Evolutionary conservation across 1,139 yeast genomes (phyloP), one percentile per base, ranked within the genome.

Genomic region (Geotrichum phurueaensis): DNA sequence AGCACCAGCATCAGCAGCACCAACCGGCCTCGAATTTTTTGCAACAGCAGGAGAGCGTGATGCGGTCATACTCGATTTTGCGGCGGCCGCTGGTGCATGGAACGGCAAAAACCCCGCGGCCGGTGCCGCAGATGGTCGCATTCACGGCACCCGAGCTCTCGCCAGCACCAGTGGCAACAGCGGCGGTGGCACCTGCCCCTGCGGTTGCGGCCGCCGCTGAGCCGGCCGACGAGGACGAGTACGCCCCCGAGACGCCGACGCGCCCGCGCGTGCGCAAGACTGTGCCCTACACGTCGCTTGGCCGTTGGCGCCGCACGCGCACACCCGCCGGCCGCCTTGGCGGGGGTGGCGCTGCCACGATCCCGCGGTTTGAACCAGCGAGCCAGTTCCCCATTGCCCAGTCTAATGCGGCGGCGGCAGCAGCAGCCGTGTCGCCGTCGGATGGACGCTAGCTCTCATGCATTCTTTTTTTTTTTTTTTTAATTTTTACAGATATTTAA

Each of bases 191-290:
- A 33, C 3, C 39, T 2, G 33, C 9, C 33, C 9, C 33, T 29
- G 33, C 33, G 5, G 9, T 9, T 20, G 53, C 36, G 5, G 33
- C 29, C 5, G 18, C 53, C 7, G 29, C 33, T 22, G 49, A 20
- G 5, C 9, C 27, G 1, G 20, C 33, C 15, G 49, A 23, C n/a
- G 48, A 50, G 9, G 47, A 51, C 3, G 60, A 56, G 33, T 53
- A 36, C 45, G 60, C 56, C 2, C 39, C 57, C 18, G 60, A 60
- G 43, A 60, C 62, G 1, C 62, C 62, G 6, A 60, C 62, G 9
- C 45, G 59, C 13, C 47, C 57, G 5, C 51, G 58, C 10, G 27
- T 50, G 2, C 45, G 55, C 33, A 60, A 57, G 27, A 48, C 51
- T 1, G 48, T 56, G 18, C 62, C 62, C 0, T 39, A 53, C 5